These are phyloP conservation scores for Septoria linicola DNA, from an alignment of 2,329 filamentous ascomycete genomes.

Conservation along the genomic window DNA sequence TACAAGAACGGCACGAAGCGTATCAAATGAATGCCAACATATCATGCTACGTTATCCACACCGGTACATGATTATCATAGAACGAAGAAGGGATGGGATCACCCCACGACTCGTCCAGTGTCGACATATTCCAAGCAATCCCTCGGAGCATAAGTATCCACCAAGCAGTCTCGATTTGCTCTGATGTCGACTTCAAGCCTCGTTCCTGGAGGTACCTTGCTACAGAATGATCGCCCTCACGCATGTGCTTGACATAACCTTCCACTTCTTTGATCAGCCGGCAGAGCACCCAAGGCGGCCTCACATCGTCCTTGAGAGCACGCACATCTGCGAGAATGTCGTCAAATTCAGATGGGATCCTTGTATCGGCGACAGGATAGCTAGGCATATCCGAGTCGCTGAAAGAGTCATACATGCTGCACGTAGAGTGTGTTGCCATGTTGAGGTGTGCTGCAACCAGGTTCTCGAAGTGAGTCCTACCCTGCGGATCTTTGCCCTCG, in stretches of 20 bases:
- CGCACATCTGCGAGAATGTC: background rate
- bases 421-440: constrained; percentile 2
- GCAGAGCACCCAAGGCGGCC: constrained; percentile 5
- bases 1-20: too few species aligned
- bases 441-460: constrained; percentile 7
- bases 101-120: background rate
- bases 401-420: background rate
- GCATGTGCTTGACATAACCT: constrained; percentile 2
- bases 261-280: background rate
- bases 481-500: background rate
- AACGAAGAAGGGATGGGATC: constrained; percentile 7
- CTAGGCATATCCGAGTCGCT: background rate
- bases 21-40: too few species aligned
- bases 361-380: background rate
- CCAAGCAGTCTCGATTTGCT: constrained; percentile 1
- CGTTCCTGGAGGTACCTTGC: constrained; percentile 4
- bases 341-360: background rate
- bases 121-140: constrained; percentile 12
- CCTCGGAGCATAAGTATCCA: constrained; percentile 9
- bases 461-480: background rate
- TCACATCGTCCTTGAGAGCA: background rate
- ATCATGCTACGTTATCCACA: constrained; percentile 1
- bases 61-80: constrained; percentile 9
- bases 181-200: background rate
- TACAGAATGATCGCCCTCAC: background rate